These are phyloP conservation scores for Nyctanthes arbortristis DNA, from an alignment of 257 asterid species.

Conservation along the genomic window DNA sequence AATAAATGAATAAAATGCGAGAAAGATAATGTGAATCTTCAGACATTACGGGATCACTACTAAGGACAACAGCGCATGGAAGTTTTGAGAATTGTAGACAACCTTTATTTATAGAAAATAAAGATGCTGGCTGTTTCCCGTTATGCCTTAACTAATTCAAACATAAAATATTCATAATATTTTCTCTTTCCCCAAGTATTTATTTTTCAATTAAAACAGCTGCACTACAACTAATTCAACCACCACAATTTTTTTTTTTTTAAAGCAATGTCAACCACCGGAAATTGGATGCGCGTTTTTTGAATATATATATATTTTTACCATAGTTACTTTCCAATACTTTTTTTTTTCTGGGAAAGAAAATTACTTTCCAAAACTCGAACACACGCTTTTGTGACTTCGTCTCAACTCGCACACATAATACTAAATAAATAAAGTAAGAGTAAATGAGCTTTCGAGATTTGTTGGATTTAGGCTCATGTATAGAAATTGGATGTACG, in stretches of 20 bases:
- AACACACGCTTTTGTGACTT: conserved; percentile 7
- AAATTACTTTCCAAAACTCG: no score
- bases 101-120: conserved; percentile 18
- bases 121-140: conserved; percentile 27
- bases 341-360: no score
- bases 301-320: no score
- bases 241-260: not conserved
- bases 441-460: no score
- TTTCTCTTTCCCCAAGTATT: conserved; percentile 11
- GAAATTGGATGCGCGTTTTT: conserved; percentile 14
- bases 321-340: no score
- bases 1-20: no score
- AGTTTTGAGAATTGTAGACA: conserved; percentile 14
- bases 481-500: no score
- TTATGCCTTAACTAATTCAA: conserved; percentile 9
- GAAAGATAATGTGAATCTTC: no score
- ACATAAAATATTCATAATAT: not conserved
- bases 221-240: conserved; percentile 34
- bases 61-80: conserved; percentile 16
- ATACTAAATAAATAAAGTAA: no score
- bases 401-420: conserved; percentile 20
- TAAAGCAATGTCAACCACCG: conserved; percentile 14
- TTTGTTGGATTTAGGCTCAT: no score
- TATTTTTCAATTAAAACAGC: conserved; percentile 20
- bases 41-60: no score